Base-by-base conservation (phyloP, 768 basidiomycete genomes). In the Ramaria rubella region DNA sequence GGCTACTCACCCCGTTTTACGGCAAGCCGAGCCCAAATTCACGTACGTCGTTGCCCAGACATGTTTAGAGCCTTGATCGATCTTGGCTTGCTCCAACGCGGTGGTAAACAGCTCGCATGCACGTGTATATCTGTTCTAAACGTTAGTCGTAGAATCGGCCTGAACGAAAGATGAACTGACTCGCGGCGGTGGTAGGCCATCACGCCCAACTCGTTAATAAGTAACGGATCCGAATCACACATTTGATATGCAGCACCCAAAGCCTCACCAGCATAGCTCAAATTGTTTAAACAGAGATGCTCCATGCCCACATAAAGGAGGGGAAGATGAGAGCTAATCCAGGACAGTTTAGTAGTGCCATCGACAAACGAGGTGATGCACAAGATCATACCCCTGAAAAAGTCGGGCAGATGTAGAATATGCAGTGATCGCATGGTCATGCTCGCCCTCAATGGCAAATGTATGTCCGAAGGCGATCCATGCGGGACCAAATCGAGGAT, bases 391-490 rank as follows among this genome's bases (percentile, higher is more conserved):
- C 90, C 95, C 96, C 58, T 87, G 89, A 67, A 97, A 97, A 77
- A 98, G 86, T 33, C 95, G 77, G 4, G 93, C 90, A 57, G 92
- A 94, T 0, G 96, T 98, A 23, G 95, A 97, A 70, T 99, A 99
- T 1, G 96, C 95, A 0, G 93, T 97, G 44, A 98, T 91, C 2
- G 96, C 95, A 65, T 97, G 94, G 63, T 98, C 95, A 73, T 98
- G 96, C 68, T 99, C 96, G 15, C 94, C 94, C 69, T 99, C 96
- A 62, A 90, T 75, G 2, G 95, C 92, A 73, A 96, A 99, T 0
- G 94, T 94, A 69, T 99, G 96, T 9, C 90, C 96, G 67, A 98
- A 99, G 2, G 94, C 91, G 50, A 97, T 82, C 96, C 96, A 99
- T 0, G 95, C 92, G 9, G 96, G 94, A 0, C 85, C 92, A 69